A percentile compares a stretch with the other conserved stretches of the same genome.
Evolutionary conservation across 495 filamentous ascomycete species (phyloP).

Genomic region (Tuber indicum): DNA sequence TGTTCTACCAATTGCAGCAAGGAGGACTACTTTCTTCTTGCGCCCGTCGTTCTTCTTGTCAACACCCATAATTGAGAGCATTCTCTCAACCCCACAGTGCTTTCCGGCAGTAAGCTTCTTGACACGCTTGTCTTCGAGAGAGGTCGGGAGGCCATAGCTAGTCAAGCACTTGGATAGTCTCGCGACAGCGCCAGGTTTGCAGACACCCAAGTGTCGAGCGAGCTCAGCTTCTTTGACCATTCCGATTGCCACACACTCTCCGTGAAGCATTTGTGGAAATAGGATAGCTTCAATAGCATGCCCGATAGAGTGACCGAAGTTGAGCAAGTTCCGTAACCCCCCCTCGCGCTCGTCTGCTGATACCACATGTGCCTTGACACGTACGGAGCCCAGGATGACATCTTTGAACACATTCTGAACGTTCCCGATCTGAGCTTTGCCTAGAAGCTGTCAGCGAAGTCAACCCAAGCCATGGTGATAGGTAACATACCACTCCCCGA

Average conservation of each 20-base stretch:
- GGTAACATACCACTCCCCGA: slow-evolving; percentile 41
- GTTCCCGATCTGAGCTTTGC: slow-evolving; percentile 55
- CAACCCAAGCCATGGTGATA: not conserved
- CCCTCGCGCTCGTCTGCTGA: slow-evolving; percentile 91
- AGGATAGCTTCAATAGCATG: slow-evolving; percentile 94
- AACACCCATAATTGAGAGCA: slow-evolving; percentile 87
- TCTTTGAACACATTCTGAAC: slow-evolving; percentile 75
- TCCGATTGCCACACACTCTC: slow-evolving; percentile 90
- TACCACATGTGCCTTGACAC: slow-evolving; percentile 88
- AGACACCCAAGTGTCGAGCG: slow-evolving; percentile 79
- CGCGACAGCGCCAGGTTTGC: slow-evolving; percentile 79
- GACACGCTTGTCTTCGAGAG: slow-evolving; percentile 75
- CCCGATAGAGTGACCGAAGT: slow-evolving; percentile 97
- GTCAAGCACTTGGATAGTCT: slow-evolving; percentile 85
- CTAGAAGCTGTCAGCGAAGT: slow-evolving; percentile 33
- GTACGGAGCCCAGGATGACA: slow-evolving; percentile 78
- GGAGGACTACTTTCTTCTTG: slow-evolving; percentile 94
- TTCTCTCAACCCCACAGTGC: slow-evolving; percentile 79
- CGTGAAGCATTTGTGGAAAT: slow-evolving; percentile 90
- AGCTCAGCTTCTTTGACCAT: slow-evolving; percentile 98
- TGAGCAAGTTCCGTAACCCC: slow-evolving; percentile 86
- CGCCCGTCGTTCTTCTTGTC: slow-evolving; percentile 98
- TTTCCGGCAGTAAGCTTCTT: slow-evolving; percentile 79
- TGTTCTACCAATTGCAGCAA: slow-evolving; percentile 82
- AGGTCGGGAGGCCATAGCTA: slow-evolving; percentile 87